A percentile compares a stretch with the other conserved stretches of the same genome.
phyloP scores from a whole-genome alignment of 169 alveolate genomes.

The Ichthyophthirius multifiliis region DNA sequence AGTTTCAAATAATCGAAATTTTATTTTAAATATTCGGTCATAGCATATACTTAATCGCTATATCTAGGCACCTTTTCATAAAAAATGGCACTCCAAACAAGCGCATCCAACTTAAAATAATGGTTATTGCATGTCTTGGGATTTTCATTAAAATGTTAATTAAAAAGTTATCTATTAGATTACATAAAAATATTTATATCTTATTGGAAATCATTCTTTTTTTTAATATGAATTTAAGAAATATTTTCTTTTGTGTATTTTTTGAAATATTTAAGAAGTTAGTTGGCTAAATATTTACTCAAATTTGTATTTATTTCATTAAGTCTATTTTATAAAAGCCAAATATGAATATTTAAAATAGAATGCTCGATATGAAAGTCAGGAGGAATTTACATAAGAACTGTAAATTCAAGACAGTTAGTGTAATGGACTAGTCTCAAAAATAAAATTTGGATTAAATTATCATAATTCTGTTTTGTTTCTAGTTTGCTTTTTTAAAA shows the following conservation, averaged over 20 bases:
- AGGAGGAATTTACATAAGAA: conserved; percentile 50
- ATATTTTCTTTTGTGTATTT: conserved; percentile 37
- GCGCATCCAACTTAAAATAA: conserved; percentile 63
- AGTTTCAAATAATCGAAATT: conserved; percentile 46
- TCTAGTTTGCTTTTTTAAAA: conserved; percentile 31
- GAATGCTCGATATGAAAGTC: conserved; percentile 73
- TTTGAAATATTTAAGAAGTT: conserved; percentile 40
- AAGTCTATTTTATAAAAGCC: conserved; percentile 48
- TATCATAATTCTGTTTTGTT: conserved; percentile 21
- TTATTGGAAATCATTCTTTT: conserved; percentile 55
- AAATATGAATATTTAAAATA: conserved; percentile 64
- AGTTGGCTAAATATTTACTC: conserved; percentile 37
- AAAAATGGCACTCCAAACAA: conserved; percentile 63
- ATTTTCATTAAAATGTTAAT: conserved; percentile 56
- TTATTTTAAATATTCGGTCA: conserved; percentile 58
- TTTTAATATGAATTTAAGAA: conserved; percentile 52
- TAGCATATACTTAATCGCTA: conserved; percentile 55
- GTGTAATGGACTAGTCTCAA: conserved; percentile 45
- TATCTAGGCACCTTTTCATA: conserved; percentile 73
- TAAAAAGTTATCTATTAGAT: conserved; percentile 51
- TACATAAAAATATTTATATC: conserved; percentile 55
- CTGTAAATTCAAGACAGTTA: conserved; percentile 61
- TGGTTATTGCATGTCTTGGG: conserved; percentile 47
- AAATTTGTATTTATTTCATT: conserved; percentile 37
- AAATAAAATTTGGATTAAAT: conserved; percentile 25